These are phyloP conservation scores for Porpolomopsis calyptriformis DNA, from an alignment of 768 basidiomycete genomes.

Conservation along the genomic window DNA sequence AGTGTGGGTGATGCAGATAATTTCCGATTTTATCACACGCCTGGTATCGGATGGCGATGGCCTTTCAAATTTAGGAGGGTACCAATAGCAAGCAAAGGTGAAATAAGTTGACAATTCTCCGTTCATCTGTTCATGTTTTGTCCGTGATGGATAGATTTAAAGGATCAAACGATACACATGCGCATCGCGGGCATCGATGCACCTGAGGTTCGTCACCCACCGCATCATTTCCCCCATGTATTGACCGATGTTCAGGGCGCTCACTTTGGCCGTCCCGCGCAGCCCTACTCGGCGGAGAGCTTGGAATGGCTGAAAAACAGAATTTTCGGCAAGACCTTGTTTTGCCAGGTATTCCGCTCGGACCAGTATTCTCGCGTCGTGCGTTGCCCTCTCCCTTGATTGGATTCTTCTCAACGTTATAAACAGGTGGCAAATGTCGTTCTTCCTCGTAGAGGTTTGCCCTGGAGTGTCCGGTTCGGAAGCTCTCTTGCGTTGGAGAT, in stretches of 20 bases:
- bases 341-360: conserved; percentile 59
- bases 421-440: conserved; percentile 58
- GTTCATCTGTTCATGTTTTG: background rate
- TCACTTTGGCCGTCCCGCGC: conserved; percentile 76
- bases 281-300: conserved; percentile 66
- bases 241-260: conserved; percentile 36
- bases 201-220: conserved; percentile 70
- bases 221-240: conserved; percentile 1
- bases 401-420: background rate
- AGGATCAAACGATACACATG: conserved; percentile 74
- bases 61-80: conserved; percentile 60
- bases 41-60: conserved; percentile 63
- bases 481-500: conserved; percentile 57
- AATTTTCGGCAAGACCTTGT: conserved; percentile 49
- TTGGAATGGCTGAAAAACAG: conserved; percentile 55
- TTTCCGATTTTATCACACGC: conserved; percentile 82
- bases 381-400: conserved; percentile 17
- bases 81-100: conserved; percentile 51
- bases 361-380: conserved; percentile 86
- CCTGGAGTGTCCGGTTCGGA: conserved; percentile 35
- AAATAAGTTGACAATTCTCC: conserved; percentile 1
- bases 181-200: conserved; percentile 89
- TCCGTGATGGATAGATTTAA: conserved; percentile 44
- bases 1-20: conserved; percentile 86
- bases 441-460: conserved; percentile 43